These are phyloP conservation scores for Colletotrichum eremochloae DNA, from an alignment of 2,329 filamentous ascomycete species.

Conservation along the genomic window DNA sequence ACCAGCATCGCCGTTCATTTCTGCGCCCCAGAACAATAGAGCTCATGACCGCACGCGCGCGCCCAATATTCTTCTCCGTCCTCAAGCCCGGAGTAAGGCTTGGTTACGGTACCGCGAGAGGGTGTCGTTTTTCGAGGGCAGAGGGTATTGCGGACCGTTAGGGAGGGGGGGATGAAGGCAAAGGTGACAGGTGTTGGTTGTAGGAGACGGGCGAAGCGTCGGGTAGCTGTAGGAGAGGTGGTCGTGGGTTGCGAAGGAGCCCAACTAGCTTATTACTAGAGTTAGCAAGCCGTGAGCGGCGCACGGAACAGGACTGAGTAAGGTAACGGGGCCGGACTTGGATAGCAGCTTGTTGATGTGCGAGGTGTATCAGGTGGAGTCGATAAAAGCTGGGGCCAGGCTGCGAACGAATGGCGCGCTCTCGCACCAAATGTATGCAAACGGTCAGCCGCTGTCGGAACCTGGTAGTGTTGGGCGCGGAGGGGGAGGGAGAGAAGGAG, in stretches of 20 bases:
- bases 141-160: not conserved
- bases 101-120: not conserved
- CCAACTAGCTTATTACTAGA: not conserved
- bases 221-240: not conserved
- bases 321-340: not conserved
- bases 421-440: conserved; percentile 1
- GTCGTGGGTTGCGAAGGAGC: not conserved
- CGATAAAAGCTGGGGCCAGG: not conserved
- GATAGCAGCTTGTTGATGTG: conserved; percentile 5
- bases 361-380: conserved; percentile 6
- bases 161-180: not conserved
- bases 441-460: not conserved
- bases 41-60: conserved; percentile 37
- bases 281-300: not conserved
- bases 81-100: conserved; percentile 15
- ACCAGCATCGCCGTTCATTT: conserved; percentile 71
- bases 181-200: conserved; percentile 1
- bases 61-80: conserved; percentile 4
- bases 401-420: conserved; percentile 4
- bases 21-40: conserved; percentile 24
- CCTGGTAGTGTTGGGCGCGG: not conserved
- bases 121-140: not conserved
- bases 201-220: not conserved
- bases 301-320: not conserved
- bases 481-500: not conserved